Evolutionary conservation across 768 basidiomycete genomes (phyloP).

Genomic region (Termitomyces eurrhizus): DNA sequence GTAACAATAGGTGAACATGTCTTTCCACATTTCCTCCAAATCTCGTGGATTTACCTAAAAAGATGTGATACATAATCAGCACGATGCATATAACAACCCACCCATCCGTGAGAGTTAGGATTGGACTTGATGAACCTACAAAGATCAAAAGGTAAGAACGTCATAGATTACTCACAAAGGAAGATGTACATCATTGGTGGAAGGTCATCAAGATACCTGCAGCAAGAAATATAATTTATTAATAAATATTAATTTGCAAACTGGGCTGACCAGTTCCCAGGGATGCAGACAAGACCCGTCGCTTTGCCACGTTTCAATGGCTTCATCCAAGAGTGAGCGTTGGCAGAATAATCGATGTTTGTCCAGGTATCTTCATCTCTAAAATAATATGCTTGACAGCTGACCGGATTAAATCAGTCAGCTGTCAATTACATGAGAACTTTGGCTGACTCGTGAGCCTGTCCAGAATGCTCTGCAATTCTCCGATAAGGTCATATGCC

Average conservation of each 20-base stretch:
- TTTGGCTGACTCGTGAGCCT: slow-evolving; percentile 16
- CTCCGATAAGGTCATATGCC: not conserved
- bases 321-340: slow-evolving; percentile 71
- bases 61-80: not conserved
- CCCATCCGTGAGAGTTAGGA: slow-evolving; percentile 72
- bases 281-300: slow-evolving; percentile 58
- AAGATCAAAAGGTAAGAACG: slow-evolving; percentile 6
- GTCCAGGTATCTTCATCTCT: slow-evolving; percentile 69
- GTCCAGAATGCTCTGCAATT: slow-evolving; percentile 9
- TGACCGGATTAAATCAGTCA: slow-evolving; percentile 13
- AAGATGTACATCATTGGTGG: slow-evolving; percentile 63
- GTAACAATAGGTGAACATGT: slow-evolving; percentile 67
- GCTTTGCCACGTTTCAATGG: slow-evolving; percentile 60
- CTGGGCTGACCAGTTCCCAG: slow-evolving; percentile 57
- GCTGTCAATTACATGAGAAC: not conserved
- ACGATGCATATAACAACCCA: slow-evolving; percentile 15
- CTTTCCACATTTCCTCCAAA: slow-evolving; percentile 74
- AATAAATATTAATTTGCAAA: too few relatives aligned
- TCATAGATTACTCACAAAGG: not conserved
- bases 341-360: slow-evolving; percentile 60
- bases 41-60: slow-evolving; percentile 57
- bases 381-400: slow-evolving; percentile 64
- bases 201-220: slow-evolving; percentile 66
- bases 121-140: slow-evolving; percentile 65
- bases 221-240: not conserved